Conservation (phyloP, 257 asterid genomes). For the Gentiana macrophylla region DNA sequence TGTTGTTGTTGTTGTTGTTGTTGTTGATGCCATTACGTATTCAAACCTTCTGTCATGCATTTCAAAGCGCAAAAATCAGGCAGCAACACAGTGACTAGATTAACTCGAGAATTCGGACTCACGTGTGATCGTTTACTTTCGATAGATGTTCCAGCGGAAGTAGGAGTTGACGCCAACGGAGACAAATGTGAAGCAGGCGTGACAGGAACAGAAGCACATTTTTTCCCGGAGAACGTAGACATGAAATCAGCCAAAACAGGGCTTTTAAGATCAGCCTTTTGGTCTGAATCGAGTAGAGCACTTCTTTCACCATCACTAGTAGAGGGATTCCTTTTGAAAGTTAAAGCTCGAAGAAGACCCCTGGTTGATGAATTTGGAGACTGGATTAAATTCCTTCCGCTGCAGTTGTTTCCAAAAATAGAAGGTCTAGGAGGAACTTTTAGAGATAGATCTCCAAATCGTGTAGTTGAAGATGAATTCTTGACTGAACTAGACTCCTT, state of each 20-base stretch:
- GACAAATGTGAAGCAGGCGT: constrained; percentile 50
- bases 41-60: too few species aligned
- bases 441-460: constrained; percentile 47
- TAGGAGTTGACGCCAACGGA: constrained; percentile 40
- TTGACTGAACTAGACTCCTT: constrained; percentile 17
- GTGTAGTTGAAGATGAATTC: constrained; percentile 24
- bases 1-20: too few species aligned
- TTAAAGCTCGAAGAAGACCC: constrained; percentile 53
- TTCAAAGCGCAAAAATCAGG: neutral
- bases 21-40: too few species aligned
- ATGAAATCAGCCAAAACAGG: constrained; percentile 33
- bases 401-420: constrained; percentile 27
- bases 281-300: constrained; percentile 49
- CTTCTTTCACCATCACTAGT: constrained; percentile 50
- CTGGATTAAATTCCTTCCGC: constrained; percentile 25
- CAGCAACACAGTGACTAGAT: neutral
- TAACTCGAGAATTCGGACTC: constrained; percentile 17
- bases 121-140: constrained; percentile 53
- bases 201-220: constrained; percentile 75
- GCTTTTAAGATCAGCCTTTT: constrained; percentile 40
- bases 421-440: constrained; percentile 58
- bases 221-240: constrained; percentile 34
- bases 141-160: constrained; percentile 32
- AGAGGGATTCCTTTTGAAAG: constrained; percentile 45
- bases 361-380: constrained; percentile 41